phyloP scores from a whole-genome alignment of 352 stramenopile species.

The Phytophthora pinifolia region DNA sequence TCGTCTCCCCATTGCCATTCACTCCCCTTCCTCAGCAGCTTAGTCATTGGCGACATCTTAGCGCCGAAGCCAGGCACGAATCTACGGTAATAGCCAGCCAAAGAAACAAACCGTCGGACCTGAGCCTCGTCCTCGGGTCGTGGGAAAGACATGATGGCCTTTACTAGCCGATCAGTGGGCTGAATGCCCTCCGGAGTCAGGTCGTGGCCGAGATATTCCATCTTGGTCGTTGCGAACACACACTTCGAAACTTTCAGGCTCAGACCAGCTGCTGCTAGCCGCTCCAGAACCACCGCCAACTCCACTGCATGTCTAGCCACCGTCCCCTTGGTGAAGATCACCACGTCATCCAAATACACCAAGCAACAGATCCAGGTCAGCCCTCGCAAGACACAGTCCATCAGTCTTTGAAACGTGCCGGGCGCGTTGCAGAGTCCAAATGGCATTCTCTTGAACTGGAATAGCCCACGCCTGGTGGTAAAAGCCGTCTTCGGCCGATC shows the following conservation, averaged over 20 bases:
- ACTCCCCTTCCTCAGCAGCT: too few species aligned
- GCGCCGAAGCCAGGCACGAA: too few species aligned
- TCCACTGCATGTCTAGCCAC: conserved; percentile 19
- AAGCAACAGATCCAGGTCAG: too few species aligned
- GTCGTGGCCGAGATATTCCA: conserved; percentile 29
- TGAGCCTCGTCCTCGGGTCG: conserved; percentile 3
- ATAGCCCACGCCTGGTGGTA: conserved; percentile 11
- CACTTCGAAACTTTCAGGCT: conserved; percentile 24
- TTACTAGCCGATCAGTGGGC: conserved; percentile 5
- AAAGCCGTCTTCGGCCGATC: conserved; percentile 22
- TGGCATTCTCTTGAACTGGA: conserved; percentile 16
- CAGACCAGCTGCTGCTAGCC: conserved; percentile 4
- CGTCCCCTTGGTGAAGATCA: conserved; percentile 17
- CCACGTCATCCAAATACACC: conserved; percentile 26
- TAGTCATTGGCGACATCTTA: too few species aligned
- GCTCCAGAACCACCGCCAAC: conserved; percentile 16
- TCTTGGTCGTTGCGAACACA: conserved; percentile 4
- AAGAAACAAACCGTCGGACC: conserved; percentile 22
- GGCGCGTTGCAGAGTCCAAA: conserved; percentile 23
- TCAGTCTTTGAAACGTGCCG: too few species aligned
- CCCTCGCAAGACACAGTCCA: conserved; percentile 25
- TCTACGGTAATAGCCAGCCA: too few species aligned
- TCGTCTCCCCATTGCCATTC: too few species aligned
- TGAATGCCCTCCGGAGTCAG: too few species aligned
- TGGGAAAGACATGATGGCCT: not conserved